These are phyloP conservation scores for Prunus armeniaca DNA, from an alignment of 306 rosid species.

Conservation along the genomic window DNA sequence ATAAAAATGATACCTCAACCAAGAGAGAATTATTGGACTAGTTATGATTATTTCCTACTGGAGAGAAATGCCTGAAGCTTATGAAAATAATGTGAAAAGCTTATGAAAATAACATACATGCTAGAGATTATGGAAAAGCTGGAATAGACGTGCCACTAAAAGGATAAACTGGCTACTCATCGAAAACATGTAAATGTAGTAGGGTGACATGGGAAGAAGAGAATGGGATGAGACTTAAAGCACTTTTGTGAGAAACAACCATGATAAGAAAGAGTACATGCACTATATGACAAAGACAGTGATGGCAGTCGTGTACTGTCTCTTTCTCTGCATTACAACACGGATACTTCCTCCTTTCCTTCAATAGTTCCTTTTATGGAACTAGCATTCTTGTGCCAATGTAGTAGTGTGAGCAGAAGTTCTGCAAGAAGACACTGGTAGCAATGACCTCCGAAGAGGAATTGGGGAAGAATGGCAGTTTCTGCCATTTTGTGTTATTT, in stretches of 20 bases:
- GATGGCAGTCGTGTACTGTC: background rate
- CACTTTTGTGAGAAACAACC: background rate
- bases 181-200: background rate
- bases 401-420: background rate
- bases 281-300: background rate
- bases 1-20: background rate
- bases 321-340: background rate
- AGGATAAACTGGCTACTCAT: background rate
- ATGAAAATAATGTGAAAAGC: background rate
- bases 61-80: background rate
- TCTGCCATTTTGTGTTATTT: no score
- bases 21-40: background rate
- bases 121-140: background rate
- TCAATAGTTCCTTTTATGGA: background rate
- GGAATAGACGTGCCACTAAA: no score
- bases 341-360: background rate
- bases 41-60: background rate
- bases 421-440: background rate
- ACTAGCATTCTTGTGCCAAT: background rate
- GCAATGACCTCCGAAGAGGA: no score
- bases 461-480: no score
- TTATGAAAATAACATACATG: no score
- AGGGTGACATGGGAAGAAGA: background rate
- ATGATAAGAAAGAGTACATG: background rate
- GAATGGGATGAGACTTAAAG: background rate